phyloP scores from a whole-genome alignment of 2,329 filamentous ascomycete genomes.

The Monosporascus sp. region DNA sequence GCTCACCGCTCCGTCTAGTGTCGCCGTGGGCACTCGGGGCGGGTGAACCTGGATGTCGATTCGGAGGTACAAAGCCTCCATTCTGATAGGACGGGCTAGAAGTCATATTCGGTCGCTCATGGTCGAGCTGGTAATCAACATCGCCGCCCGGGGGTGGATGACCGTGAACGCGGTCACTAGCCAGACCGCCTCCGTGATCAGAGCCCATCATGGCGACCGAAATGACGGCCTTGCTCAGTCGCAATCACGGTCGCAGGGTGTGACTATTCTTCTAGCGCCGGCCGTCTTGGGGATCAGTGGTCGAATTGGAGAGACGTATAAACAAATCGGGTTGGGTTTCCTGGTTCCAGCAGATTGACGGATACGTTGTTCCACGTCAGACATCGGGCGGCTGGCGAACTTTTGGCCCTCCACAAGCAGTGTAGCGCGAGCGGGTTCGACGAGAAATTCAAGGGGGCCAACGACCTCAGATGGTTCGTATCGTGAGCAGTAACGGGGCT shows the following conservation, averaged over 20 bases:
- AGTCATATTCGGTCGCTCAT: conserved; percentile 26
- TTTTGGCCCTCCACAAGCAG: conserved; percentile 9
- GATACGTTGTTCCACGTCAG: conserved; percentile 24
- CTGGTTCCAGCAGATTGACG: conserved; percentile 12
- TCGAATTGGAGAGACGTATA: conserved; percentile 9
- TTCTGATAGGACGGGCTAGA: conserved; percentile 26
- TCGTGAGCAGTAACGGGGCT: background rate
- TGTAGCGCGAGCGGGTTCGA: conserved; percentile 17
- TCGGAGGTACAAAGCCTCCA: conserved; percentile 22
- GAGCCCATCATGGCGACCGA: conserved; percentile 27
- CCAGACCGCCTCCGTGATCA: conserved; percentile 29
- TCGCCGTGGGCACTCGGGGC: conserved; percentile 35
- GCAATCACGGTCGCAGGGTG: background rate
- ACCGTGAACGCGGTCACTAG: conserved; percentile 25
- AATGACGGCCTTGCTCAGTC: conserved; percentile 14
- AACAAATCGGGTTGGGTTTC: conserved; percentile 11
- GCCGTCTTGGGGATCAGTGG: background rate
- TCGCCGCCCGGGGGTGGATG: conserved; percentile 22
- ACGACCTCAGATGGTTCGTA: background rate
- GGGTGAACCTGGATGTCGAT: conserved; percentile 29
- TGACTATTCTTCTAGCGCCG: background rate
- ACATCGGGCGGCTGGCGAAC: conserved; percentile 19
- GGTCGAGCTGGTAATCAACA: conserved; percentile 24
- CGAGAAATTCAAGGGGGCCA: background rate
- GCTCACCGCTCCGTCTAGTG: conserved; percentile 49